phyloP scores from a whole-genome alignment of 2,329 filamentous ascomycete genomes.

The Pseudogymnoascus sp. region DNA sequence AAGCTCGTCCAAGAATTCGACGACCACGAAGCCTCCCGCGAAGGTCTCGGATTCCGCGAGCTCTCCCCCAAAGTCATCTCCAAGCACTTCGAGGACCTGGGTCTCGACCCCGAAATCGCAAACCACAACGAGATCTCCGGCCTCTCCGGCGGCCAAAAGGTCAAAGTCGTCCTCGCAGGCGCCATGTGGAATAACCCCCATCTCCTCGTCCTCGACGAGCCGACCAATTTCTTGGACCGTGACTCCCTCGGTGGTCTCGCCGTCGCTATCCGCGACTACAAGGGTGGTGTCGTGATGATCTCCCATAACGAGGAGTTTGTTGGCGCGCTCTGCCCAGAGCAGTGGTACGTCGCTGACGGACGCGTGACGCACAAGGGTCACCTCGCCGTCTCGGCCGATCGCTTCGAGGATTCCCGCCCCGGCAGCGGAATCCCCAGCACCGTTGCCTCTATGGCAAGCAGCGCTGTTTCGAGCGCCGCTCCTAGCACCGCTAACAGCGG shows the following conservation, averaged over 20 bases:
- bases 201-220: conserved; percentile 92
- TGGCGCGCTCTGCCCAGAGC: conserved; percentile 87
- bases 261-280: conserved; percentile 97
- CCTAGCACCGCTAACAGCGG: conserved; percentile 67
- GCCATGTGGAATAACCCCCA: conserved; percentile 99
- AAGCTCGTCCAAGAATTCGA: conserved; percentile 98
- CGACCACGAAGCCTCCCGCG: conserved; percentile 95
- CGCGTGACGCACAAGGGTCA: conserved; percentile 77
- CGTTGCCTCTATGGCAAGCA: conserved; percentile 46
- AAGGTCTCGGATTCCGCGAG: conserved; percentile 91
- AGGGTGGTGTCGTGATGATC: conserved; percentile 97
- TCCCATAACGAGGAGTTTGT: conserved; percentile 99
- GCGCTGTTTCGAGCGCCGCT: conserved; percentile 45
- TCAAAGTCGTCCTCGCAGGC: conserved; percentile 94
- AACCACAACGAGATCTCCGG: conserved; percentile 98
- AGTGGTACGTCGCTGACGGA: conserved; percentile 89
- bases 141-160: conserved; percentile 93
- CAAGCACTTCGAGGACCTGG: conserved; percentile 96
- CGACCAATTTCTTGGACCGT: conserved; percentile 97
- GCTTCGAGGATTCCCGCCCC: conserved; percentile 76
- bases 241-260: conserved; percentile 93
- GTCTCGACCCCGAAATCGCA: conserved; percentile 92
- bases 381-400: conserved; percentile 63
- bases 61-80: conserved; percentile 89
- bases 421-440: conserved; percentile 52